Conservation (phyloP, 352 stramenopile genomes). For the Phytophthora niederhauseri region DNA sequence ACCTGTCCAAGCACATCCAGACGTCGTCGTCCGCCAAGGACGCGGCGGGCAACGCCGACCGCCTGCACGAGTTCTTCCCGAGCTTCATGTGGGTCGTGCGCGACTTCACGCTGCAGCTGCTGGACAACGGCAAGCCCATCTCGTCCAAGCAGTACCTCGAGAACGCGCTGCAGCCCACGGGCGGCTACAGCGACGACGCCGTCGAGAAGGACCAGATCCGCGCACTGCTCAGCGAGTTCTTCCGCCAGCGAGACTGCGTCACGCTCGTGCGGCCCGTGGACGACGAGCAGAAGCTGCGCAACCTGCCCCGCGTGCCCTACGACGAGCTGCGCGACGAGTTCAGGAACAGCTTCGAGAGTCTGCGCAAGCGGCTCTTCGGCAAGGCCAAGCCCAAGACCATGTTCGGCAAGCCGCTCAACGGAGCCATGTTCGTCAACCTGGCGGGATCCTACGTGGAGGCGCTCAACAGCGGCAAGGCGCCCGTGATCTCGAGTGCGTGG, state of each 20-base stretch:
- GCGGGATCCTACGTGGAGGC: slow-evolving; percentile 84
- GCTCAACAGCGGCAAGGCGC: slow-evolving; percentile 87
- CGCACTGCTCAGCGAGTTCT: slow-evolving; percentile 78
- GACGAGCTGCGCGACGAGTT: slow-evolving; percentile 87
- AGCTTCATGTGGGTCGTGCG: slow-evolving; percentile 91
- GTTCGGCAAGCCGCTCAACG: slow-evolving; percentile 86
- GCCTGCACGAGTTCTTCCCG: slow-evolving; percentile 86
- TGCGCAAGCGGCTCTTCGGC: slow-evolving; percentile 75
- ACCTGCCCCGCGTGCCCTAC: slow-evolving; percentile 72
- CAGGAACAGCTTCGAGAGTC: slow-evolving; percentile 65
- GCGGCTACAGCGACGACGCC: slow-evolving; percentile 79
- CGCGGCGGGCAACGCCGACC: slow-evolving; percentile 31
- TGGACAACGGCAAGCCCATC: slow-evolving; percentile 89
- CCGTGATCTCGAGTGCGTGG: slow-evolving; percentile 91
- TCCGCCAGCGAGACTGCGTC: slow-evolving; percentile 88
- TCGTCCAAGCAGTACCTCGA: slow-evolving; percentile 91
- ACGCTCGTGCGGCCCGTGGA: slow-evolving; percentile 90
- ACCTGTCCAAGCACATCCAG: slow-evolving; percentile 92
- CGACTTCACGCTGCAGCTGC: slow-evolving; percentile 89
- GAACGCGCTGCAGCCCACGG: slow-evolving; percentile 82
- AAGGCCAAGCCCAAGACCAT: slow-evolving; percentile 87
- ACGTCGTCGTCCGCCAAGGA: slow-evolving; percentile 52
- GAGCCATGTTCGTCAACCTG: slow-evolving; percentile 88
- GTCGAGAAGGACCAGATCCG: slow-evolving; percentile 86
- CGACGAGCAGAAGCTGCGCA: slow-evolving; percentile 83